A percentile compares a stretch with the other conserved stretches of the same genome.
These are phyloP conservation scores for Globisporangium iwayamae DNA, from an alignment of 352 stramenopile species.

Conservation along the genomic window DNA sequence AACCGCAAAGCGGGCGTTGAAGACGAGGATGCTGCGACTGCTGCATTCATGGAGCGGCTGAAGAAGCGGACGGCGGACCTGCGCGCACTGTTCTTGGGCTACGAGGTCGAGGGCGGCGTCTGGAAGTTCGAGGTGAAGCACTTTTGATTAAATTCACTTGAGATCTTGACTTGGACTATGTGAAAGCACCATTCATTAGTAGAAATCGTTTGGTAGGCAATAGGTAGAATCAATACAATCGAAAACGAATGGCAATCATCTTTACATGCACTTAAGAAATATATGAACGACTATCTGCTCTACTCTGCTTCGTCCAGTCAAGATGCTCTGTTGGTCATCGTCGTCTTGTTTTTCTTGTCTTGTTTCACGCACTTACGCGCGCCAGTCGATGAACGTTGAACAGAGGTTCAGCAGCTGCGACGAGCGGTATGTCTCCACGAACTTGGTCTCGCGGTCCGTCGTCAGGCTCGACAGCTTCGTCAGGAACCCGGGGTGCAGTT, in stretches of 20 bases:
- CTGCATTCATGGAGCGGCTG: slow-evolving; percentile 36
- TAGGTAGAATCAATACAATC: slow-evolving; percentile 5
- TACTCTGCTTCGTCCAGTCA: neutral
- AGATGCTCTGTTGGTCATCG: neutral
- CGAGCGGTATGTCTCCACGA: slow-evolving; percentile 55
- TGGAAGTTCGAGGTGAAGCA: slow-evolving; percentile 52
- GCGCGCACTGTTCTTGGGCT: slow-evolving; percentile 36
- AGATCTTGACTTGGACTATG: neutral
- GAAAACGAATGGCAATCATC: neutral
- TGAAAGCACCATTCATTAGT: slow-evolving; percentile 5
- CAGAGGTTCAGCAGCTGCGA: slow-evolving; percentile 53
- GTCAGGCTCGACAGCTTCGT: slow-evolving; percentile 32
- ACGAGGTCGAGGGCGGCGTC: slow-evolving; percentile 26
- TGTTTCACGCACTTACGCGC: slow-evolving; percentile 24
- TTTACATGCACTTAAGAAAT: neutral
- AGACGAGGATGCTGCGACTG: slow-evolving; percentile 12
- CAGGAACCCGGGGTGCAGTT: slow-evolving; percentile 52
- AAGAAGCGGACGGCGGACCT: slow-evolving; percentile 30
- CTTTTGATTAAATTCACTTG: slow-evolving; percentile 22
- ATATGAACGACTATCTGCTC: neutral
- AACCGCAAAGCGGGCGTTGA: neutral
- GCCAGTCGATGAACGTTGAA: slow-evolving; percentile 61
- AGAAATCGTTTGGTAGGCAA: slow-evolving; percentile 2
- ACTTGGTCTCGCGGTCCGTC: slow-evolving; percentile 40
- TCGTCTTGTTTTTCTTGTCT: neutral